These are phyloP conservation scores for Teratosphaeria nubilosa DNA, from an alignment of 2,329 filamentous ascomycete genomes.

Conservation along the genomic window DNA sequence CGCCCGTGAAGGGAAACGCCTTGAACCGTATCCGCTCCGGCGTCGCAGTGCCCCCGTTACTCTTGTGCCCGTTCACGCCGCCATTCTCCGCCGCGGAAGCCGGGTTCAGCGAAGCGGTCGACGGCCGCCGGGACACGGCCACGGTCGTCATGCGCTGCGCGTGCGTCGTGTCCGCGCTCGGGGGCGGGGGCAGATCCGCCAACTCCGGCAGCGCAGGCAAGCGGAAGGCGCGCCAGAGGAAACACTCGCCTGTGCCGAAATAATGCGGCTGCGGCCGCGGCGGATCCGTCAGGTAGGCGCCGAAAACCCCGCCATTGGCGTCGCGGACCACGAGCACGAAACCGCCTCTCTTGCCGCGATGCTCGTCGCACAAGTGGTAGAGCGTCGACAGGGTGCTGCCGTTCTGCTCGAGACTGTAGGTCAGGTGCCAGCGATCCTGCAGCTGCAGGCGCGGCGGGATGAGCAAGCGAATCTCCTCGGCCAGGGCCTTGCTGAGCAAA, in stretches of 20 bases:
- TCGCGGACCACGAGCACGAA: slow-evolving; percentile 86
- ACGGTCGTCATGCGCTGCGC: slow-evolving; percentile 53
- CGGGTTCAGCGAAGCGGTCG: slow-evolving; percentile 16
- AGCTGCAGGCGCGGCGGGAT: slow-evolving; percentile 80
- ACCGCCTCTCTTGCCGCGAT: slow-evolving; percentile 57
- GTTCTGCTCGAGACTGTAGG: slow-evolving; percentile 86
- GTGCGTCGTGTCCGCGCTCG: slow-evolving; percentile 55
- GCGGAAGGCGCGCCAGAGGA: slow-evolving; percentile 69
- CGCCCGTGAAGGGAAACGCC: slow-evolving; percentile 88
- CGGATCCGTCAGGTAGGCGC: slow-evolving; percentile 84
- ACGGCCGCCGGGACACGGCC: slow-evolving; percentile 17
- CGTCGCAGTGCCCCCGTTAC: slow-evolving; percentile 28
- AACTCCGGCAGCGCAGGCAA: slow-evolving; percentile 47
- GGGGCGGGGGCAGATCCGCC: slow-evolving; percentile 56
- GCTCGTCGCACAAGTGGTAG: slow-evolving; percentile 66
- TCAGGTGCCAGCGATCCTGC: slow-evolving; percentile 72
- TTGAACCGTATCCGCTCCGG: slow-evolving; percentile 84
- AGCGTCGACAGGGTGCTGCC: slow-evolving; percentile 79
- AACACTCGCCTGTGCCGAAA: slow-evolving; percentile 94
- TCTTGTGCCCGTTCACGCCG: not conserved
- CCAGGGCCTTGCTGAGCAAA: slow-evolving; percentile 62
- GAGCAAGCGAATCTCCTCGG: slow-evolving; percentile 86
- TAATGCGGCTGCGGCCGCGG: slow-evolving; percentile 75
- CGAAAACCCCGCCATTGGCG: slow-evolving; percentile 67
- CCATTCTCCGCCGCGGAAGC: not conserved